Evolutionary conservation across 78 protist genomes (phyloP), one percentile per base, ranked within the genome.

Genomic region (Bodo saltans): DNA sequence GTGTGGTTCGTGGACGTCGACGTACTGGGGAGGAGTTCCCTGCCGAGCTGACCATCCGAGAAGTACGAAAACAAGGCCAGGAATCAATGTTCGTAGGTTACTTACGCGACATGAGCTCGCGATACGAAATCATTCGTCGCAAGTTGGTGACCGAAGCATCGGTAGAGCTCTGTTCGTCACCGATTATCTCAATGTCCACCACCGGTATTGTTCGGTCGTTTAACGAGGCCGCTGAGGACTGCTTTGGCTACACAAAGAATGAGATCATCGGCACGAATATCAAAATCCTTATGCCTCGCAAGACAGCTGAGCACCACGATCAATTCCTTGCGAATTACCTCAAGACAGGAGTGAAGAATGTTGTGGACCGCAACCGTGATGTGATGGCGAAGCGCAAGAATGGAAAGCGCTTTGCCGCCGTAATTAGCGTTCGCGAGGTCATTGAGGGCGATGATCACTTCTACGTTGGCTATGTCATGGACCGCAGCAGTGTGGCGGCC

Each of bases 131-230:
- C 29, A 12, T 28, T 17, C 69, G 25, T 32, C 34, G 29, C 33
- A 2, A 1, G 53, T 37, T 3, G 29, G 3, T 60, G 67, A 23
- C 4, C 40, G 52, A 11, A 27, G 28, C 11, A 3, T 2, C 8
- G 25, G 11, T 38, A 26, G 34, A 2, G 33, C 40, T 67, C 34
- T 29, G 34, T 17, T 39, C 85, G 28, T 8, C 35, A 17, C 35
- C 85, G 41, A 12, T 81, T n/a, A 69, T 81, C 39, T 81, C 67
- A 17, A 81, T 81, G 38, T 17, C n/a, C 73, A 3, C 25, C n/a
- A 1, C 1, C 60, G 85, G 85, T 25, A 30, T 26, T 3, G 25
- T 81, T 26, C 40, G 11, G 32, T 34, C 47, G 85, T 81, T 81
- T 27, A n/a, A 11, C 35, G 60, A 34, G 17, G 76, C 72, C 12